These are phyloP conservation scores for Pseudonectria foliicola DNA, from an alignment of 2,329 filamentous ascomycete species.

Conservation along the genomic window DNA sequence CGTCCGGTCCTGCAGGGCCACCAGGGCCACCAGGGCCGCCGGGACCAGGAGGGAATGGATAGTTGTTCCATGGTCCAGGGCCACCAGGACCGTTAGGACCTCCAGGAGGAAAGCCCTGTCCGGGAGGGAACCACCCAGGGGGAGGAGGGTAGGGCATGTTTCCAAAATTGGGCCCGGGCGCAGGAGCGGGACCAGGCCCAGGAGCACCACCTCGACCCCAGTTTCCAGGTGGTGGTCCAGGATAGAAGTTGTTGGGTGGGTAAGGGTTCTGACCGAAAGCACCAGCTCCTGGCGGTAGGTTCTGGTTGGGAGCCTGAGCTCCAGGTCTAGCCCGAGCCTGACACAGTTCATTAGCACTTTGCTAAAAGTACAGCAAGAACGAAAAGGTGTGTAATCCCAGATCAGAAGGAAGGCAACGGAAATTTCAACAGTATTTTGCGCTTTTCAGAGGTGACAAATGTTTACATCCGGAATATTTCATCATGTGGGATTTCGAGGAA, in stretches of 20 bases:
- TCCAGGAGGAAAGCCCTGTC: conserved; percentile 64
- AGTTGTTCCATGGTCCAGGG: no score
- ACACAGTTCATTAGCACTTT: conserved; percentile 18
- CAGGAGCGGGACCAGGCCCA: conserved; percentile 52
- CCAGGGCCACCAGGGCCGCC: conserved; percentile 37
- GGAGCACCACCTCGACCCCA: conserved; percentile 47
- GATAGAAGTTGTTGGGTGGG: conserved; percentile 41
- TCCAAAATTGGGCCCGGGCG: conserved; percentile 55
- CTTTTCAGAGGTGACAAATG: conserved; percentile 73
- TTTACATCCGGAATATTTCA: conserved; percentile 99
- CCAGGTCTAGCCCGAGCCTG: conserved; percentile 35
- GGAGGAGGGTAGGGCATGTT: conserved; percentile 74
- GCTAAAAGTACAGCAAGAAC: conserved; percentile 12
- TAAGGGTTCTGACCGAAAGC: conserved; percentile 39
- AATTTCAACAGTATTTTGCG: conserved; percentile 96
- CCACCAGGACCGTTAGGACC: conserved; percentile 33
- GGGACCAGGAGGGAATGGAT: no score
- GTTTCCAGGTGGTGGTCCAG: conserved; percentile 41
- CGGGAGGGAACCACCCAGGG: conserved; percentile 71
- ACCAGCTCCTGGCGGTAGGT: conserved; percentile 28
- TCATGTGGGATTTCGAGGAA: conserved; percentile 51
- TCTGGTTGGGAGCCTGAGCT: conserved; percentile 25
- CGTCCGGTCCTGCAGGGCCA: conserved; percentile 54
- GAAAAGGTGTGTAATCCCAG: conserved; percentile 13
- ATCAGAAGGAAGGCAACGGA: conserved; percentile 99